These are phyloP conservation scores for Hymenoscyphus salicellus DNA, from an alignment of 2,329 filamentous ascomycete genomes.

Conservation along the genomic window DNA sequence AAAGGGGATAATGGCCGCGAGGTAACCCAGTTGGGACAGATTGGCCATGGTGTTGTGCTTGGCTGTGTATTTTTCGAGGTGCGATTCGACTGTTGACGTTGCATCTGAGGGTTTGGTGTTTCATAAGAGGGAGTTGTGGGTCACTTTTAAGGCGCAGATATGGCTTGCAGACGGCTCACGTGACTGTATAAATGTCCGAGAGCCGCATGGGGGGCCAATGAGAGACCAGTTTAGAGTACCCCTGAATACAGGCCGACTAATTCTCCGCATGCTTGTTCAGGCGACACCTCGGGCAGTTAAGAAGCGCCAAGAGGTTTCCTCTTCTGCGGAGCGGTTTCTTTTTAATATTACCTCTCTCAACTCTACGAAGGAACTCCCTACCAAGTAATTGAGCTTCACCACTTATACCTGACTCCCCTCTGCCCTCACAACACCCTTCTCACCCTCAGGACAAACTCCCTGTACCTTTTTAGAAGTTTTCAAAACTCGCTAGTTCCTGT, in stretches of 20 bases:
- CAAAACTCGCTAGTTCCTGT: slow-evolving; percentile 4
- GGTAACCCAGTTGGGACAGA: slow-evolving; percentile 25
- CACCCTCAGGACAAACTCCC: not conserved
- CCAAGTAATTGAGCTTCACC: not conserved
- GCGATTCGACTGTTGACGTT: slow-evolving; percentile 6
- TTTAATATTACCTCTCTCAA: not conserved
- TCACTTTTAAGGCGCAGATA: not conserved
- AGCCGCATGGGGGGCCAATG: not conserved
- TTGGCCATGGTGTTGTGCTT: slow-evolving; percentile 23
- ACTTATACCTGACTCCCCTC: not conserved
- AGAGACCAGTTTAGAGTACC: not conserved
- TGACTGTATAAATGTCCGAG: not conserved
- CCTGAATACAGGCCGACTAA: not conserved
- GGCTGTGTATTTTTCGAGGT: slow-evolving; percentile 9
- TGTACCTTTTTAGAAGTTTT: not conserved
- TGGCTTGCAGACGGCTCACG: not conserved
- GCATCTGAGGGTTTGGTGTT: slow-evolving; percentile 10
- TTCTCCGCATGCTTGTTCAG: not conserved
- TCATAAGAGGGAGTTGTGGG: not conserved
- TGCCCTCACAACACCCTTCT: not conserved
- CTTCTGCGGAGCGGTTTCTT: not conserved
- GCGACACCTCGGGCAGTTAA: not conserved
- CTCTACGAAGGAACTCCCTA: not conserved
- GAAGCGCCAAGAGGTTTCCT: not conserved
- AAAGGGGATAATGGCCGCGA: slow-evolving; percentile 29